Conservation (phyloP, 2,329 filamentous ascomycete species). For the Colletotrichum sp. region DNA sequence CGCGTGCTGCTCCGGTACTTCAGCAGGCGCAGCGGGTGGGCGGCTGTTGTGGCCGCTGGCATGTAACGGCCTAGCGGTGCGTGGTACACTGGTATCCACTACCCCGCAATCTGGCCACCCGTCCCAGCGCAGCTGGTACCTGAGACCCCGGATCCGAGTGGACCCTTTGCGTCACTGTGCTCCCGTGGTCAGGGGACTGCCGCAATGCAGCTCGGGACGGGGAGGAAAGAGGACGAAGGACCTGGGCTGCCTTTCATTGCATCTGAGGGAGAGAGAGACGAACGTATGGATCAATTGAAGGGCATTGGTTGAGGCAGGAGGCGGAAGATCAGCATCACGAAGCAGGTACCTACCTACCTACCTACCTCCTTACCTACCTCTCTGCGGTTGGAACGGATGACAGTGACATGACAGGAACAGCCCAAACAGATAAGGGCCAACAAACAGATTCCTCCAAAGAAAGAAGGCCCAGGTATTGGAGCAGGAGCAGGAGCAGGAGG, state of each 20-base stretch:
- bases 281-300: neutral
- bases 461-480: neutral
- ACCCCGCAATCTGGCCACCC: conserved; percentile 22
- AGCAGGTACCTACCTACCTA: neutral
- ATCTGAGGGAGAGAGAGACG: neutral
- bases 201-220: neutral
- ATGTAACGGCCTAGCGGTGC: conserved; percentile 16
- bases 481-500: neutral
- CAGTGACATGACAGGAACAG: neutral
- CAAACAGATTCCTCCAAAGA: neutral
- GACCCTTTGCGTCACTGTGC: conserved; percentile 20
- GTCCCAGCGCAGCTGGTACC: conserved; percentile 18
- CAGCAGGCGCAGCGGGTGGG: neutral
- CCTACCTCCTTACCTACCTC: neutral
- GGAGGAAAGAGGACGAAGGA: neutral
- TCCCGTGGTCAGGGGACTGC: conserved; percentile 1
- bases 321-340: neutral
- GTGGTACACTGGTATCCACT: conserved; percentile 21
- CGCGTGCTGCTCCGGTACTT: conserved; percentile 16
- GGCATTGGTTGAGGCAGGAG: neutral
- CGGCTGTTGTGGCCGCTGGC: neutral
- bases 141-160: conserved; percentile 23
- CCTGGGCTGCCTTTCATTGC: neutral
- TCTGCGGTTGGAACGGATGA: neutral
- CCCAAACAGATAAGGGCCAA: neutral